Percentiles rank a stretch among this genome's conserved stretches.
phyloP scores from a whole-genome alignment of 106 monocot genomes.

The Cymbidium sinense region DNA sequence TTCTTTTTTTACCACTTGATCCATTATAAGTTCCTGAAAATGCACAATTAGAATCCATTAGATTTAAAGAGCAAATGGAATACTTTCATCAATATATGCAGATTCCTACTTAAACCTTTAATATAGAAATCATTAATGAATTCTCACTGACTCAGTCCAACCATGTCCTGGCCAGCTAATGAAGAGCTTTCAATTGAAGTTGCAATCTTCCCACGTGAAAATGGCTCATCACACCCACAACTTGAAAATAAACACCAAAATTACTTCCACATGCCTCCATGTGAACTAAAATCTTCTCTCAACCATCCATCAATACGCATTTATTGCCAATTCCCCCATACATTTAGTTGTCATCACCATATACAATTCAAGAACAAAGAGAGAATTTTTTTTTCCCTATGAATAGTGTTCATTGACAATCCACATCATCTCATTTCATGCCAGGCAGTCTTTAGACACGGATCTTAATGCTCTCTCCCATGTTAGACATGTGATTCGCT shows the following conservation, averaged over 20 bases:
- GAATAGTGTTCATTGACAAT: neutral
- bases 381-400: too few relatives aligned
- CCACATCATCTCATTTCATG: neutral
- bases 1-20: neutral
- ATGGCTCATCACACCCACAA: constrained; percentile 1
- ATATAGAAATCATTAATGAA: too few relatives aligned
- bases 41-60: neutral
- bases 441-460: too few relatives aligned
- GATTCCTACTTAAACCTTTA: neutral
- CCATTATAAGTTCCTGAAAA: neutral
- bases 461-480: too few relatives aligned
- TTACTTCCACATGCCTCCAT: constrained; percentile 3
- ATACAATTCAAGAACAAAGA: neutral
- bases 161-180: neutral
- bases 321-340: neutral
- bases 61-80: neutral
- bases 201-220: neutral
- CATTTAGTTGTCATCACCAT: neutral
- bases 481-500: too few relatives aligned
- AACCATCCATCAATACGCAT: neutral
- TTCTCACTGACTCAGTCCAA: too few relatives aligned
- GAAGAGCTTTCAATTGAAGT: neutral
- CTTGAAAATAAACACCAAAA: neutral
- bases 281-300: constrained; percentile 1
- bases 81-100: neutral